Percentiles rank a stretch among this genome's conserved stretches.
Conservation (phyloP, 2,329 filamentous ascomycete species). For the Verticillium longisporum region DNA sequence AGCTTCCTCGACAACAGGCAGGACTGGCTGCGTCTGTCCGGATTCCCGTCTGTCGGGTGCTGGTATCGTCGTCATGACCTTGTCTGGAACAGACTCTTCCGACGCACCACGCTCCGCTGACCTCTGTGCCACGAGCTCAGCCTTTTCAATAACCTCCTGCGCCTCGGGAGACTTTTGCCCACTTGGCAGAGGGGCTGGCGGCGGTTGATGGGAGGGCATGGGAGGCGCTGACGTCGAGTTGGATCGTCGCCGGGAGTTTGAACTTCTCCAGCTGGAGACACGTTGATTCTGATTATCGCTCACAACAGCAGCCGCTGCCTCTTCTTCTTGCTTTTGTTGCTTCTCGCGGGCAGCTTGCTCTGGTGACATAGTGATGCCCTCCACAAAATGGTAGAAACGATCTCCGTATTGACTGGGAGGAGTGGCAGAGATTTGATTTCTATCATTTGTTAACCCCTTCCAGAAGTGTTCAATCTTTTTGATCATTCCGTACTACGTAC, state of each 20-base stretch:
- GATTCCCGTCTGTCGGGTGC: slow-evolving; percentile 44
- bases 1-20: slow-evolving; percentile 89
- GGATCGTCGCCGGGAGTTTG: slow-evolving; percentile 18
- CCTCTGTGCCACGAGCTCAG: slow-evolving; percentile 28
- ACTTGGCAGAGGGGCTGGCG: slow-evolving; percentile 26
- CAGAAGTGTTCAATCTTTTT: slow-evolving; percentile 96
- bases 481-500: slow-evolving; percentile 73
- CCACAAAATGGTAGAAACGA: slow-evolving; percentile 88
- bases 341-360: slow-evolving; percentile 71
- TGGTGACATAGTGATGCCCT: slow-evolving; percentile 79
- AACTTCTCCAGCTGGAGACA: slow-evolving; percentile 26
- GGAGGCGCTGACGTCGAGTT: slow-evolving; percentile 28
- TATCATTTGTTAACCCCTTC: slow-evolving; percentile 83
- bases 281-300: slow-evolving; percentile 25
- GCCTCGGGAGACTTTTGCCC: slow-evolving; percentile 27
- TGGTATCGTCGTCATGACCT: slow-evolving; percentile 40
- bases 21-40: slow-evolving; percentile 45
- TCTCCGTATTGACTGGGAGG: slow-evolving; percentile 88
- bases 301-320: slow-evolving; percentile 32
- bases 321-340: slow-evolving; percentile 53
- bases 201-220: slow-evolving; percentile 39
- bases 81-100: slow-evolving; percentile 52
- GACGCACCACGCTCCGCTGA: slow-evolving; percentile 22
- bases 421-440: slow-evolving; percentile 85
- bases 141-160: slow-evolving; percentile 32